Percentiles rank a stretch among this genome's conserved stretches.
These are phyloP conservation scores for Penicillium sp. DNA, from an alignment of 2,329 filamentous ascomycete genomes.

Conservation along the genomic window DNA sequence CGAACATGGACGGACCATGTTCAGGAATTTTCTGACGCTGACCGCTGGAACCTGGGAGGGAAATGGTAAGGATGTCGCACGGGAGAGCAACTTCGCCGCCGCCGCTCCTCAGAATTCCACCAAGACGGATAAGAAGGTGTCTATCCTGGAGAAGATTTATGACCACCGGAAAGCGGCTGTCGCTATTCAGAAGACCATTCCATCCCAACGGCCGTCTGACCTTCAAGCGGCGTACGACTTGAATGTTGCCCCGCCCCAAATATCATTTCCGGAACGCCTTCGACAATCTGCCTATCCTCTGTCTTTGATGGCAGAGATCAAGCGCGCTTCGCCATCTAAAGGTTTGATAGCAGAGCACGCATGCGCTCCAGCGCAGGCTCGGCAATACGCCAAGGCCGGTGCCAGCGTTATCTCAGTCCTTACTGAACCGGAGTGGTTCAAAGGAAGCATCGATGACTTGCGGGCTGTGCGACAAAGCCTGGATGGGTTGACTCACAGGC, in stretches of 20 bases:
- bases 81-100: conserved; percentile 26
- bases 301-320: conserved; percentile 97
- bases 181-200: conserved; percentile 78
- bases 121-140: conserved; percentile 66
- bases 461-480: conserved; percentile 84
- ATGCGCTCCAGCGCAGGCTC: conserved; percentile 86
- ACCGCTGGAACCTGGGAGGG: conserved; percentile 91
- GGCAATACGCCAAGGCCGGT: conserved; percentile 88
- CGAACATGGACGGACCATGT: conserved; percentile 83
- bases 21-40: conserved; percentile 88
- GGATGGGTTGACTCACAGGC: conserved; percentile 89
- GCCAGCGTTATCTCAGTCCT: conserved; percentile 98
- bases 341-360: conserved; percentile 88
- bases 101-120: conserved; percentile 30
- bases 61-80: conserved; percentile 58
- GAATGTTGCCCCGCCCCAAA: conserved; percentile 80
- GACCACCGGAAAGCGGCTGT: conserved; percentile 77
- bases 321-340: conserved; percentile 94
- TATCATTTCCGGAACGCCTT: conserved; percentile 79
- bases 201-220: conserved; percentile 81
- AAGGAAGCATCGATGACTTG: conserved; percentile 93
- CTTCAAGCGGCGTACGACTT: conserved; percentile 86
- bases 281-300: conserved; percentile 83
- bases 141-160: conserved; percentile 92
- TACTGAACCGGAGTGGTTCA: conserved; percentile 99